Percentiles rank a stretch among this genome's conserved stretches.
Evolutionary conservation across 2,329 filamentous ascomycete genomes (phyloP).

Genomic region (Remersonia thermophila): DNA sequence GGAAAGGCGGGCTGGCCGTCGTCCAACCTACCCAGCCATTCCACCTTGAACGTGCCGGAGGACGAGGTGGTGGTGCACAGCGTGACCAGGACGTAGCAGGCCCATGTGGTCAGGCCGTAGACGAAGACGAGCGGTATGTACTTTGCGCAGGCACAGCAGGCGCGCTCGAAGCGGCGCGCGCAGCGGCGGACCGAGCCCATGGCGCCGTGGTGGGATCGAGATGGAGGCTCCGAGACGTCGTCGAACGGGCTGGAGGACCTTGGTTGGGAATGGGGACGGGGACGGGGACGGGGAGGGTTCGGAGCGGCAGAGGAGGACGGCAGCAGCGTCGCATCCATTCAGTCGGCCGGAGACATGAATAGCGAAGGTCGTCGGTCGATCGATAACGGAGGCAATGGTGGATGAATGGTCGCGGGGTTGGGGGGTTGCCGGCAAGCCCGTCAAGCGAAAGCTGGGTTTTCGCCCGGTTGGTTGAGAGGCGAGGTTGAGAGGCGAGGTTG

Average conservation of each 20-base stretch:
- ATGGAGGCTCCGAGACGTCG: too few relatives aligned
- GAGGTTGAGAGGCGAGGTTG: not conserved
- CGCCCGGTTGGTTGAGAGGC: not conserved
- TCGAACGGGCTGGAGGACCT: too few relatives aligned
- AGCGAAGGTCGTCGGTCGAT: too few relatives aligned
- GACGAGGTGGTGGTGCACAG: constrained; percentile 50
- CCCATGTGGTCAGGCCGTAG: constrained; percentile 85
- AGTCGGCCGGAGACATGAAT: constrained; percentile 2
- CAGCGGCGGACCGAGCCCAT: constrained; percentile 44
- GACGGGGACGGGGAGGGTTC: not conserved
- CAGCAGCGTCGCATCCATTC: constrained; percentile 15
- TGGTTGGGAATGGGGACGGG: too few relatives aligned
- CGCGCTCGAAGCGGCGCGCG: constrained; percentile 63
- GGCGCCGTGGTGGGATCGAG: constrained; percentile 16
- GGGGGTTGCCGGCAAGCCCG: not conserved
- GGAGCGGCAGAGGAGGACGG: not conserved
- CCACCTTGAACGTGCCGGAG: constrained; percentile 25
- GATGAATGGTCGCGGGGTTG: too few relatives aligned
- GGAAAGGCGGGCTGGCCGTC: too few relatives aligned
- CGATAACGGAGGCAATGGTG: too few relatives aligned
- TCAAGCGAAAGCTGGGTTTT: not conserved
- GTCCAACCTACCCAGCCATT: constrained; percentile 47
- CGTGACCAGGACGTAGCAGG: constrained; percentile 70
- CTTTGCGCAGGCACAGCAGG: constrained; percentile 65
- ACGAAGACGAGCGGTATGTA: constrained; percentile 87